Base-by-base conservation (phyloP, 371 early-diverging fungal genomes). In the Saksenaea oblongispora region DNA sequence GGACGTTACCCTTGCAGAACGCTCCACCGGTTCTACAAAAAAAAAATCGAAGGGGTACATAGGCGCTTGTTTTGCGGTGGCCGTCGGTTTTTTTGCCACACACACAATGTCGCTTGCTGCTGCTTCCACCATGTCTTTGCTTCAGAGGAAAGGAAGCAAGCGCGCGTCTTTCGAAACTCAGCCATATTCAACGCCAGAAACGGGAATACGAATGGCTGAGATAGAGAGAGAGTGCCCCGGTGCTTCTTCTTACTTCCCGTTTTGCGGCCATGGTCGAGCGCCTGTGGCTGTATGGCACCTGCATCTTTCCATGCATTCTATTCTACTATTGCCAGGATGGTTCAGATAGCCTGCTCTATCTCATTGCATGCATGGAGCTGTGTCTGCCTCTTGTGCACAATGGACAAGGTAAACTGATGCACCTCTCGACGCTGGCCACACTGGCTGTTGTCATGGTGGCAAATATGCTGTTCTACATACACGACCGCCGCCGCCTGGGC, bases 391-490 rank as follows among this genome's bases (percentile, higher is more conserved):
- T 47, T 4, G n/a, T 37, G 1, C 54, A 41, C 39, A 24, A 65
- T 54, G 59, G 60, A 7, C 34, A 39, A 26, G 65, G 65, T 17
- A n/a, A 15, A 18, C 24, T 54, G n/a, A 59, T 65, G 18, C 59
- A 65, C 42, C 59, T 59, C 11, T 51, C 65, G 7, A 41, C 53
- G 0, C 36, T 59, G 28, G 66, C 70, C 8, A 54, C 66, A 1
- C 41, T 73, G 58, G 64, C 73, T 15, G 44, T 59, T 22, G 58
- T 68, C 22, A 65, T 69, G 62, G 60, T 62, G 26, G 69, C 66
- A 14, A 61, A 70, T n/a, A 73, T 73, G 73, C 14, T 66, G 0
- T 54, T 59, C 22, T 73, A 63, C 22, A 56, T 73, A 15, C 56
- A 27, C 15, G 66, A 66, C 59, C 65, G 72, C 26, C 67, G 22